Evolutionary conservation across 495 filamentous ascomycete species (phyloP).

Genomic region (Cetradonia linearis): DNA sequence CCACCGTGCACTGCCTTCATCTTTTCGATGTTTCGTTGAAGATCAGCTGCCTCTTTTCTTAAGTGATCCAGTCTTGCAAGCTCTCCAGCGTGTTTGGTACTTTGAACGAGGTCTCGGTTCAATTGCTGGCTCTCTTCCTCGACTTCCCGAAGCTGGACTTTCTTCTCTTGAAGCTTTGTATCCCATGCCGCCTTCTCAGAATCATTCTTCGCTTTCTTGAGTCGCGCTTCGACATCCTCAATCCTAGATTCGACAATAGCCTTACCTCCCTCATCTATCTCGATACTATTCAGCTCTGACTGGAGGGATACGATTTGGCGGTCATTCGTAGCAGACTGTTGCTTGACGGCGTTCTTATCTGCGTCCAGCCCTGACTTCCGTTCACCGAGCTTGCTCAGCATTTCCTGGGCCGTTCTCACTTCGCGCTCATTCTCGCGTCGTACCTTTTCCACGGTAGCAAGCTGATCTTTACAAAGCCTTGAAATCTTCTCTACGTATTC

Average conservation of each 20-base stretch:
- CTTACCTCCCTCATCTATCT: constrained; percentile 74
- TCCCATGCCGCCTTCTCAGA: constrained; percentile 57
- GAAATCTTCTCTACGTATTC: constrained; percentile 69
- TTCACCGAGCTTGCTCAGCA: constrained; percentile 58
- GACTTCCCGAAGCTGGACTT: constrained; percentile 50
- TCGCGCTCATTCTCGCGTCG: constrained; percentile 61
- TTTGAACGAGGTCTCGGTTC: constrained; percentile 66
- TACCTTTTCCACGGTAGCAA: constrained; percentile 60
- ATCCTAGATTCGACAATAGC: constrained; percentile 61
- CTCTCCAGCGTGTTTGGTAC: constrained; percentile 65
- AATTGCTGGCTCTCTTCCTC: constrained; percentile 60
- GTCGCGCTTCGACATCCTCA: constrained; percentile 53
- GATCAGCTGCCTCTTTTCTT: constrained; percentile 63
- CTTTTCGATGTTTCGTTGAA: constrained; percentile 60
- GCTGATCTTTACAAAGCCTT: constrained; percentile 69
- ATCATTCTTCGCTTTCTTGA: constrained; percentile 52
- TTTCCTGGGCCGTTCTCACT: constrained; percentile 52
- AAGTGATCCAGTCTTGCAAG: constrained; percentile 69
- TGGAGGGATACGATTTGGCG: constrained; percentile 53
- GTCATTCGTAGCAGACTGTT: constrained; percentile 61
- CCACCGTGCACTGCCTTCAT: constrained; percentile 64
- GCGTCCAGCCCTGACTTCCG: constrained; percentile 57
- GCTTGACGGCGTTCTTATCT: constrained; percentile 56
- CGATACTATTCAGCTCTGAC: constrained; percentile 53
- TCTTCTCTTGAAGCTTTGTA: constrained; percentile 49